Percentiles rank a stretch among this genome's conserved stretches.
Conservation (phyloP, 2,329 filamentous ascomycete genomes). For the Trichophyton rubrum region DNA sequence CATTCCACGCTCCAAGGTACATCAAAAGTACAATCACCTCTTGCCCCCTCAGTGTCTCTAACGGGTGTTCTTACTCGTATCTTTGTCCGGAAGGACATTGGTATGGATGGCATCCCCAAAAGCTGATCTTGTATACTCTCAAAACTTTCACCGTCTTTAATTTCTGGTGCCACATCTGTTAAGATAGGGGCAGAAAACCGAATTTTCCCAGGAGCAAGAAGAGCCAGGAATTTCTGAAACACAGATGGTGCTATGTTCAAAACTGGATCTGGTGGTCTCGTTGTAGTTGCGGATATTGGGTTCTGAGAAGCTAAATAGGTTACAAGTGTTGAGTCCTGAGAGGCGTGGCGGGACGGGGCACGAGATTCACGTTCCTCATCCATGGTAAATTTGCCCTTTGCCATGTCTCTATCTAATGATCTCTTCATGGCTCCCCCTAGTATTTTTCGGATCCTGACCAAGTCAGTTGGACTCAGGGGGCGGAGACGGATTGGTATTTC, state of each 20-base stretch:
- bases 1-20: conserved; percentile 21
- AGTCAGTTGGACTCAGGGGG: background rate
- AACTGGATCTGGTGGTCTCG: background rate
- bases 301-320: background rate
- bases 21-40: background rate
- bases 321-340: background rate
- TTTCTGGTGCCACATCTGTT: background rate
- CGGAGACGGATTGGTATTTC: conserved; percentile 21
- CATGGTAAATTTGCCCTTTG: background rate
- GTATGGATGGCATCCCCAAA: background rate
- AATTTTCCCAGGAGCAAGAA: conserved; percentile 24
- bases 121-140: background rate
- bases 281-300: background rate
- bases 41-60: background rate
- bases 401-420: background rate
- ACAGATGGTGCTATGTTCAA: background rate
- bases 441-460: background rate
- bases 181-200: conserved; percentile 33
- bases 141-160: background rate
- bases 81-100: background rate
- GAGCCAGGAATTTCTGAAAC: conserved; percentile 17
- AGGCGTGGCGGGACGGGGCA: background rate
- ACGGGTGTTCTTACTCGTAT: background rate
- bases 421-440: background rate
- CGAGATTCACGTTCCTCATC: background rate